Base-by-base conservation (phyloP, 2,329 filamentous ascomycete genomes). In the Aspergillus sergii region DNA sequence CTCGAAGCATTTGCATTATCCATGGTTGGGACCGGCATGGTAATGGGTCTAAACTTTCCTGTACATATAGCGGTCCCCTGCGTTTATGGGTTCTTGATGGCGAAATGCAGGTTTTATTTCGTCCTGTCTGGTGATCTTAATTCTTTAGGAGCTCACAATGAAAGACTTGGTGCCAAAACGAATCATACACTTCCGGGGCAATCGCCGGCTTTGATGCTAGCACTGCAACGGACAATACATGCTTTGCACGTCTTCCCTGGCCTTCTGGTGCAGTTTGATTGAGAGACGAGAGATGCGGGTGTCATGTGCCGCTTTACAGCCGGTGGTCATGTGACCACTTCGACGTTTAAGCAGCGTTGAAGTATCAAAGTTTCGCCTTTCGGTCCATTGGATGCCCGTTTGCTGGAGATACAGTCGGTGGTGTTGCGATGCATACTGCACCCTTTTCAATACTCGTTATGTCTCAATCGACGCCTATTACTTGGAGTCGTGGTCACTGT, bases 61-160 rank as follows among this genome's bases (percentile, higher is more conserved):
- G 71, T 80, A 80, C 72, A 80, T 80, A 80, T 79, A 80, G 73
- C 77, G 72, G 73, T 73, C 71, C 73, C 67, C 68, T 71, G 69
- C 69, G 68, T 74, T 68, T 68, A 64, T 41, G 70, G 71, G 70
- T 70, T 66, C 64, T 71, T 66, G 66, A 69, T 69, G 72, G 66
- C 70, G 66, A 66, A 62, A 69, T 67, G 60, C 57, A 60, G 61
- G 64, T 57, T 67, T 63, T 70, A 68, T 70, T 69, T 69, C 61
- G 54, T 67, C 63, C 58, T 63, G 66, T 71, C 64, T 68, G 64
- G 68, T 69, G 68, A 65, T 66, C 67, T 70, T 75, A 71, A 76
- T 75, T 63, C 68, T 71, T 65, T 64, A 70, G 69, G 65, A 73
- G 68, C 68, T 71, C 65, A 72, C 59, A 57, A 70, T 64, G 39